A percentile compares a stretch with the other conserved stretches of the same genome.
phyloP scores from a whole-genome alignment of 495 filamentous ascomycete genomes.

The Penicillium pancosmium region DNA sequence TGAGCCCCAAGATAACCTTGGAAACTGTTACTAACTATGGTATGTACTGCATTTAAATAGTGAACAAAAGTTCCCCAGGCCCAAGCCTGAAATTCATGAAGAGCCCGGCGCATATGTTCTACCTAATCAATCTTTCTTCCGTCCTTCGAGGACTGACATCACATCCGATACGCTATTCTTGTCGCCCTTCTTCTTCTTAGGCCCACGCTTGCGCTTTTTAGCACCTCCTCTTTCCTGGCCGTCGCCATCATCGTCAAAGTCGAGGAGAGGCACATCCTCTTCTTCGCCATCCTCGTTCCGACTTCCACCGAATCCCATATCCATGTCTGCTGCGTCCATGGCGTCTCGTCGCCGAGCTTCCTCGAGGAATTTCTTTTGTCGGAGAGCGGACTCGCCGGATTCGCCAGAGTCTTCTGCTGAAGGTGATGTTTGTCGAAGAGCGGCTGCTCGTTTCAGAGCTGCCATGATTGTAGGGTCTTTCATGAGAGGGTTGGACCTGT shows the following conservation, averaged over 20 bases:
- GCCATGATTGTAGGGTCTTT: constrained; percentile 79
- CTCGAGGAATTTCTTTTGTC: constrained; percentile 74
- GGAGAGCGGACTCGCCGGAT: constrained; percentile 57
- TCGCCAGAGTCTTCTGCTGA: constrained; percentile 44
- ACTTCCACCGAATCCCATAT: constrained; percentile 89
- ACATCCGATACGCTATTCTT: constrained; percentile 80
- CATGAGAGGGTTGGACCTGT: constrained; percentile 58
- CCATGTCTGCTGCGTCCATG: constrained; percentile 88
- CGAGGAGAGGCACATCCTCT: constrained; percentile 68
- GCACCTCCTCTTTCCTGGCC: constrained; percentile 22
- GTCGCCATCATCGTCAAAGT: constrained; percentile 53
- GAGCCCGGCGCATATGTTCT: not conserved
- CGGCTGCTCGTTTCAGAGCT: constrained; percentile 81
- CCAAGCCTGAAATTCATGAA: not conserved
- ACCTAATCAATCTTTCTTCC: constrained; percentile 45
- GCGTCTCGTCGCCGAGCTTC: constrained; percentile 57
- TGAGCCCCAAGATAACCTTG: not conserved
- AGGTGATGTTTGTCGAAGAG: constrained; percentile 57
- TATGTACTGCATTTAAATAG: not conserved
- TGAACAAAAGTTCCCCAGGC: not conserved
- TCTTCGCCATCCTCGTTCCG: constrained; percentile 82
- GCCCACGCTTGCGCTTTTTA: constrained; percentile 76
- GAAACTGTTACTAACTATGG: not conserved
- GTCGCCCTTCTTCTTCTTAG: constrained; percentile 87
- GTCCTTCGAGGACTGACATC: constrained; percentile 74